Percentiles rank a stretch among this genome's conserved stretches.
Evolutionary conservation across 2,329 filamentous ascomycete species (phyloP).

Genomic region (Pestalotiopsis sp.): DNA sequence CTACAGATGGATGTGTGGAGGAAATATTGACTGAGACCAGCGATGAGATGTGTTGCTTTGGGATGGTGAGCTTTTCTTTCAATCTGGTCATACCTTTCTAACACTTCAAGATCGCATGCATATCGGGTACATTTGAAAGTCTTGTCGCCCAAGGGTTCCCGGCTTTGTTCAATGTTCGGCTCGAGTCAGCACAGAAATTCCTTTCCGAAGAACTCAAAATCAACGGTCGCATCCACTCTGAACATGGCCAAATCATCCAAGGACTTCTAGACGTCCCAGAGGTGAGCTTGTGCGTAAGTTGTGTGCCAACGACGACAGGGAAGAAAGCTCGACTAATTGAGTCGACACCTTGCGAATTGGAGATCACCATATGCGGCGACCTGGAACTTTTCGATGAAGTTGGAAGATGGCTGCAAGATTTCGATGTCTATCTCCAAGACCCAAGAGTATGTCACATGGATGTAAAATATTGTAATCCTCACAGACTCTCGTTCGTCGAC

Average conservation of each 20-base stretch:
- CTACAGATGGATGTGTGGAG: neutral
- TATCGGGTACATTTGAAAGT: neutral
- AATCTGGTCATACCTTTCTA: neutral
- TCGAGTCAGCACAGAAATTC: neutral
- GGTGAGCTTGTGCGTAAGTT: neutral
- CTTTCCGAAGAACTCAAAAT: neutral
- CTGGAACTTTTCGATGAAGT: slow-evolving; percentile 28
- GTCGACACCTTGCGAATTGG: slow-evolving; percentile 8
- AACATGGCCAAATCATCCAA: neutral
- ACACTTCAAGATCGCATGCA: neutral
- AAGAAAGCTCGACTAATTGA: neutral
- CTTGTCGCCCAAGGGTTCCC: neutral
- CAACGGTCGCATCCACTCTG: neutral
- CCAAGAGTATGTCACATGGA: slow-evolving; percentile 29
- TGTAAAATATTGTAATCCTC: slow-evolving; percentile 33
- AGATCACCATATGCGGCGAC: slow-evolving; percentile 35
- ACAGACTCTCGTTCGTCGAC: slow-evolving; percentile 29
- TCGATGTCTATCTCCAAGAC: slow-evolving; percentile 36
- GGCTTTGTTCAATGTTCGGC: neutral
- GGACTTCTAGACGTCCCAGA: neutral
- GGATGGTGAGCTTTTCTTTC: neutral
- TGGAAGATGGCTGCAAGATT: slow-evolving; percentile 29
- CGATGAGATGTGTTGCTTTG: neutral
- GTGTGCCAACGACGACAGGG: neutral
- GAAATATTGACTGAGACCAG: neutral